Evolutionary conservation across 2,329 filamentous ascomycete genomes (phyloP).

Genomic region (Cordyceps farinosa): DNA sequence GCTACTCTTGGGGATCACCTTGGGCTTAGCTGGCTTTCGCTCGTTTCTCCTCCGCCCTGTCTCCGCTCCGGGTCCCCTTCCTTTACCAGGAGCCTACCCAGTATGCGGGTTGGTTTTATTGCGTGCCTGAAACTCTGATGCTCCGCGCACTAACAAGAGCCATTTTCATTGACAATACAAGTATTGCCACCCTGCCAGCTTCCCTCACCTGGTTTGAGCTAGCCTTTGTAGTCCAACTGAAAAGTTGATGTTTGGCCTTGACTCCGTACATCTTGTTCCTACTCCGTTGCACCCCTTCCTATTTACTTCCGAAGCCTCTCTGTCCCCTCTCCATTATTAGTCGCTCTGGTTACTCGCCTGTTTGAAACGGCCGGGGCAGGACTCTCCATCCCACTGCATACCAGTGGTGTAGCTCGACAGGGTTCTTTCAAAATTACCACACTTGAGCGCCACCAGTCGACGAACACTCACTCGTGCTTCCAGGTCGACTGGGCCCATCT

Average conservation of each 20-base stretch:
- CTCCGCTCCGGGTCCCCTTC: not conserved
- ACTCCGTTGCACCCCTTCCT: not conserved
- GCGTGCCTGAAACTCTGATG: not conserved
- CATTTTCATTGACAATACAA: not conserved
- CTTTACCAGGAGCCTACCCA: not conserved
- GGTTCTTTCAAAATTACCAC: constrained; percentile 10
- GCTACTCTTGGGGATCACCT: constrained; percentile 2
- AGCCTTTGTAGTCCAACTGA: not conserved
- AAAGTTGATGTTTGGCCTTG: not conserved
- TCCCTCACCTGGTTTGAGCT: not conserved
- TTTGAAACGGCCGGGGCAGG: not conserved
- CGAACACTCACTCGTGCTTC: not conserved
- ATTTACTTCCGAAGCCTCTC: not conserved
- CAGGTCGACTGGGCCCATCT: constrained; percentile 8
- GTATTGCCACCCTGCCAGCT: not conserved
- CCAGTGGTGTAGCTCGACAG: constrained; percentile 1
- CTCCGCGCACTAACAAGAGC: not conserved
- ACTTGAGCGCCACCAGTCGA: constrained; percentile 1
- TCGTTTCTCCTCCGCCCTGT: not conserved
- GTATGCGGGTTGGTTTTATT: not conserved
- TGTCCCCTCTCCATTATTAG: not conserved
- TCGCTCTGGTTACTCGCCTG: not conserved
- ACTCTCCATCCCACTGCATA: constrained; percentile 1
- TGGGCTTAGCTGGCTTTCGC: not conserved
- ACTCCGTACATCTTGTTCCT: not conserved